phyloP scores from a whole-genome alignment of 2,329 filamentous ascomycete genomes.

The Ophiocordyceps camponoti-saundersi region DNA sequence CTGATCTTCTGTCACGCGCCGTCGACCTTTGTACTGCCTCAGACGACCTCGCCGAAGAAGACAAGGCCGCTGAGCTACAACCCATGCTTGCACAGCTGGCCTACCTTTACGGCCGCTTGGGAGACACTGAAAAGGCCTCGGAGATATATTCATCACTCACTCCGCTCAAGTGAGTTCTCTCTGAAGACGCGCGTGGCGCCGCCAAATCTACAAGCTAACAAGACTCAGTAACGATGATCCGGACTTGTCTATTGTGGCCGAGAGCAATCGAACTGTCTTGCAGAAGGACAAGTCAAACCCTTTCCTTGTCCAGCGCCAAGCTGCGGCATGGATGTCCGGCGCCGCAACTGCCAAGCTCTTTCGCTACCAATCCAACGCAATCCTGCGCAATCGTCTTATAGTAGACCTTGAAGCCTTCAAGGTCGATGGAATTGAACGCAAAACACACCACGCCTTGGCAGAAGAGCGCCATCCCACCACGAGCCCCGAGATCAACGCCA shows the following conservation, averaged over 20 bases:
- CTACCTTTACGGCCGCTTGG: slow-evolving; percentile 51
- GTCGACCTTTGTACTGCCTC: slow-evolving; percentile 54
- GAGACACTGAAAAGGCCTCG: slow-evolving; percentile 47
- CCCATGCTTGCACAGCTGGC: slow-evolving; percentile 64
- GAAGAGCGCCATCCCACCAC: slow-evolving; percentile 11
- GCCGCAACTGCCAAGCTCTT: slow-evolving; percentile 50
- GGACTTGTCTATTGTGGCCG: slow-evolving; percentile 47
- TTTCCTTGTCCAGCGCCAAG: slow-evolving; percentile 46
- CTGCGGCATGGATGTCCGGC: slow-evolving; percentile 34
- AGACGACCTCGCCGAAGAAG: slow-evolving; percentile 56
- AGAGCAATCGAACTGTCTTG: slow-evolving; percentile 40
- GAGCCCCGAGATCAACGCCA: slow-evolving; percentile 17
- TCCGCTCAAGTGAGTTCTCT: slow-evolving; percentile 37
- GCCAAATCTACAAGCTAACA: background rate
- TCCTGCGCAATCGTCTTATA: slow-evolving; percentile 44
- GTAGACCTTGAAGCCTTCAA: slow-evolving; percentile 53
- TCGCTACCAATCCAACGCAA: slow-evolving; percentile 42
- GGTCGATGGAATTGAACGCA: slow-evolving; percentile 38
- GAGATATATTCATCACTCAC: slow-evolving; percentile 44
- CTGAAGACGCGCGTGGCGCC: background rate
- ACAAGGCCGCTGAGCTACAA: slow-evolving; percentile 57
- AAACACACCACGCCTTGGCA: slow-evolving; percentile 24
- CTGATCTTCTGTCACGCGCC: slow-evolving; percentile 51
- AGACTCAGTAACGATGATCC: slow-evolving; percentile 42
- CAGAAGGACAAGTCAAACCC: slow-evolving; percentile 37